Conservation (phyloP, 2,329 filamentous ascomycete species). For the Metarhizium humberi region DNA sequence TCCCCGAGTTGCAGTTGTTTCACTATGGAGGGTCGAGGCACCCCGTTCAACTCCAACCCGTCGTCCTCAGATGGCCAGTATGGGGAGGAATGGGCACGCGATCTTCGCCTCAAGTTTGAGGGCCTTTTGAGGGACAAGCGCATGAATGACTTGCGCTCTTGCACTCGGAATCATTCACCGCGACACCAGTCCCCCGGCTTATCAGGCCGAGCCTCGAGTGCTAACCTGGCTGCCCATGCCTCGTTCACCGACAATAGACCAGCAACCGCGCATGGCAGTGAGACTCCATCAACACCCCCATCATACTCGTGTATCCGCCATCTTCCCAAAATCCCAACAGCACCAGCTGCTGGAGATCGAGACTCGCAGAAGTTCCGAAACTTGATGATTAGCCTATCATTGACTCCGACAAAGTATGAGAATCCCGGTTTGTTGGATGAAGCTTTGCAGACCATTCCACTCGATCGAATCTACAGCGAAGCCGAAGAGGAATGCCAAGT, state of each 20-base stretch:
- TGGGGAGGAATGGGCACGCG: constrained; percentile 68
- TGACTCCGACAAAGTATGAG: constrained; percentile 88
- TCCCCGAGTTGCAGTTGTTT: background rate
- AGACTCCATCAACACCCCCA: constrained; percentile 28
- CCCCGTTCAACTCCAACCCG: constrained; percentile 20
- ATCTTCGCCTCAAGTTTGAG: constrained; percentile 77
- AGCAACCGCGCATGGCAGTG: constrained; percentile 32
- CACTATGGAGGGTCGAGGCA: constrained; percentile 30
- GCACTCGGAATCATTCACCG: constrained; percentile 51
- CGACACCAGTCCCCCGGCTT: constrained; percentile 45
- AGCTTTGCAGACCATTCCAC: constrained; percentile 73
- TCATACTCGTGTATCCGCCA: constrained; percentile 41
- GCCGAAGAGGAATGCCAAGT: constrained; percentile 91
- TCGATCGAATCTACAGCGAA: constrained; percentile 86
- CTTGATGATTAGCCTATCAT: constrained; percentile 74
- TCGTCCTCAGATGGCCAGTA: constrained; percentile 29
- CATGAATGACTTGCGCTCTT: constrained; percentile 62
- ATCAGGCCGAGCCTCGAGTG: constrained; percentile 40
- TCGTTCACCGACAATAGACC: constrained; percentile 32
- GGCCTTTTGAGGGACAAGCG: constrained; percentile 77
- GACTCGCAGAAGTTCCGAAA: constrained; percentile 69
- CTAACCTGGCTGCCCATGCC: constrained; percentile 33
- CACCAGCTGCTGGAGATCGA: constrained; percentile 57
- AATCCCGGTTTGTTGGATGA: constrained; percentile 93
- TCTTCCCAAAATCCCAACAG: constrained; percentile 54